Evolutionary conservation across 305 asterid species (phyloP).

Genomic region (Ajuga reptans): DNA sequence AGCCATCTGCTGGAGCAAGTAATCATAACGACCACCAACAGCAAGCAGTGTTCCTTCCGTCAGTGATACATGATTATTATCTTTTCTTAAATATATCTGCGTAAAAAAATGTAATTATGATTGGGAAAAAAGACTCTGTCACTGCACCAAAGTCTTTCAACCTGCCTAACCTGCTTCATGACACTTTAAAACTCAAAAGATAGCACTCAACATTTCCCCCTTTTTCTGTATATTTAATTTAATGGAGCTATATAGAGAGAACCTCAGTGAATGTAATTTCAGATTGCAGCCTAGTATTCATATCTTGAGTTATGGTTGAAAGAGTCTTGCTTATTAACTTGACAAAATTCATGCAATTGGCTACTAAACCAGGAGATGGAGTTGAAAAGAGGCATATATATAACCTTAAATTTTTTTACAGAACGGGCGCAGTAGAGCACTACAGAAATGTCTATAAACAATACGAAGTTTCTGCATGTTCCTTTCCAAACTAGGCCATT

Average conservation of each 20-base stretch:
- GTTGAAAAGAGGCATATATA: background rate
- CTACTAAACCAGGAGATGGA: background rate
- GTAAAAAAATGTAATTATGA: slow-evolving; percentile 18
- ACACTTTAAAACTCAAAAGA: background rate
- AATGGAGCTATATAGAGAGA: background rate
- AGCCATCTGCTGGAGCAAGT: slow-evolving; percentile 59
- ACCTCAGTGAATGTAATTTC: background rate
- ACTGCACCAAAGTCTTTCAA: background rate
- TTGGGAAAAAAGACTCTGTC: background rate
- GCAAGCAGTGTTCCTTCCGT: slow-evolving; percentile 88
- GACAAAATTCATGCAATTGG: background rate
- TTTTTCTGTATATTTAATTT: background rate
- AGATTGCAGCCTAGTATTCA: background rate
- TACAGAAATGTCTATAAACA: background rate
- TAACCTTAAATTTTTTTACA: background rate
- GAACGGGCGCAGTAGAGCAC: background rate
- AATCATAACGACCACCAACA: slow-evolving; percentile 94
- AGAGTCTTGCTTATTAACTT: background rate
- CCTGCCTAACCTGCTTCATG: background rate
- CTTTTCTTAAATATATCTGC: slow-evolving; percentile 75
- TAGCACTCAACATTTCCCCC: background rate
- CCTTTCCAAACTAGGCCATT: background rate
- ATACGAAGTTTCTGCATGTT: background rate
- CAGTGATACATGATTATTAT: slow-evolving; percentile 47
- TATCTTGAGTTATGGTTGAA: background rate